A percentile compares a stretch with the other conserved stretches of the same genome.
These are phyloP conservation scores for Aspergillus ellipticus DNA, from an alignment of 495 filamentous ascomycete species.

Conservation along the genomic window DNA sequence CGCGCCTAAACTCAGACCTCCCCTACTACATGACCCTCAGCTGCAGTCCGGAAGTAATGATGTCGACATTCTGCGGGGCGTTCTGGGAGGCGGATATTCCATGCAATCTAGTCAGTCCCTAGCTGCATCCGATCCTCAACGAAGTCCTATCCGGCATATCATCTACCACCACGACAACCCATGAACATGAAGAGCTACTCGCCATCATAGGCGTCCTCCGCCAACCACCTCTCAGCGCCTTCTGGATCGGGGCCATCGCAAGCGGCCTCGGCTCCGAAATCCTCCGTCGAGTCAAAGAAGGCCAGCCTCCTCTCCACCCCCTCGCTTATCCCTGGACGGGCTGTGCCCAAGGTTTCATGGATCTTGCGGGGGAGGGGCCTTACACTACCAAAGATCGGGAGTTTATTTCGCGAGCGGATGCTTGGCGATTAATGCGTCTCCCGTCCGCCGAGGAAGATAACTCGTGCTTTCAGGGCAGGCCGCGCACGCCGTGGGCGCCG, in stretches of 20 bases:
- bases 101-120: slow-evolving; percentile 18
- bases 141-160: slow-evolving; percentile 5
- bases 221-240: slow-evolving; percentile 9
- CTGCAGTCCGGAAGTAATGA: slow-evolving; percentile 13
- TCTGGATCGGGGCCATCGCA: slow-evolving; percentile 13
- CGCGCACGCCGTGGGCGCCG: slow-evolving; percentile 14
- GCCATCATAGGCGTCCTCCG: slow-evolving; percentile 13
- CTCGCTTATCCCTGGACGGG: slow-evolving; percentile 17
- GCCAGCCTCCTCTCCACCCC: slow-evolving; percentile 13
- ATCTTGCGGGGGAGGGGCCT: slow-evolving; percentile 16
- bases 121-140: slow-evolving; percentile 16
- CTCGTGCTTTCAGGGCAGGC: not conserved
- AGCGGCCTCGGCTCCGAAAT: slow-evolving; percentile 14
- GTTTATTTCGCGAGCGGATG: slow-evolving; percentile 10
- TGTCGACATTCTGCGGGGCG: slow-evolving; percentile 13
- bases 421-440: slow-evolving; percentile 17
- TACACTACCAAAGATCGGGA: slow-evolving; percentile 6
- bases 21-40: slow-evolving; percentile 19
- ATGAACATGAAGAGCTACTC: slow-evolving; percentile 9
- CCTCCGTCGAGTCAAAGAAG: slow-evolving; percentile 4
- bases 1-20: not conserved
- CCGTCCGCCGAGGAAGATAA: slow-evolving; percentile 10
- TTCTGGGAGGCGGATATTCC: slow-evolving; percentile 18
- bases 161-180: not conserved
- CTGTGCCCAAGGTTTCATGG: slow-evolving; percentile 18